phyloP scores from a whole-genome alignment of 1,284 basidiomycete genomes.

The Ceratobasidium sp. region DNA sequence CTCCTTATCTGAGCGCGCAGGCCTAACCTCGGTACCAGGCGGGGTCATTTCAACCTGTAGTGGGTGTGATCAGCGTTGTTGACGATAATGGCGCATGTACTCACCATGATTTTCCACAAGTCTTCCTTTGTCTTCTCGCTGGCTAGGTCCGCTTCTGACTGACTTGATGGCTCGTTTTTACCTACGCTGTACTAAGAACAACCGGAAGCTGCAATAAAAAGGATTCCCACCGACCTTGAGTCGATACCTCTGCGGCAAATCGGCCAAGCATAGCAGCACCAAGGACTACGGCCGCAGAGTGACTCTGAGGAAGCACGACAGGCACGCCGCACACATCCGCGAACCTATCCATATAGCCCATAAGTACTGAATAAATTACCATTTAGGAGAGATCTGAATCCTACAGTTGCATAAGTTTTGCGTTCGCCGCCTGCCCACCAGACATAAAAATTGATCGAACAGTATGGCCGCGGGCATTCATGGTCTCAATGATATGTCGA shows the following conservation, averaged over 20 bases:
- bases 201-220: not conserved
- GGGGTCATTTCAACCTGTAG: conserved; percentile 89
- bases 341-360: no score
- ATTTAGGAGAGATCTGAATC: no score
- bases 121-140: conserved; percentile 66
- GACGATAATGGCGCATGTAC: conserved; percentile 43
- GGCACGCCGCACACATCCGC: conserved; percentile 86
- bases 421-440: conserved; percentile 90
- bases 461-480: conserved; percentile 86
- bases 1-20: conserved; percentile 67
- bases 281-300: conserved; percentile 85
- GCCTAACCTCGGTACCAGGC: conserved; percentile 76
- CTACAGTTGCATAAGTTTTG: conserved; percentile 76
- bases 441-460: conserved; percentile 92
- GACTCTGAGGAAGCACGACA: conserved; percentile 81
- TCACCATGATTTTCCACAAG: conserved; percentile 93
- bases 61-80: not conserved
- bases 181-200: conserved; percentile 44
- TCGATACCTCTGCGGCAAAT: conserved; percentile 75
- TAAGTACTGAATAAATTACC: no score
- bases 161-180: conserved; percentile 45
- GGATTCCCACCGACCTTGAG: conserved; percentile 45
- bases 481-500: conserved; percentile 90
- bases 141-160: conserved; percentile 55
- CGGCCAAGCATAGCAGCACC: conserved; percentile 94